Conservation (phyloP, 805 yeast species). For the Cyberlindnera subsufficiens region DNA sequence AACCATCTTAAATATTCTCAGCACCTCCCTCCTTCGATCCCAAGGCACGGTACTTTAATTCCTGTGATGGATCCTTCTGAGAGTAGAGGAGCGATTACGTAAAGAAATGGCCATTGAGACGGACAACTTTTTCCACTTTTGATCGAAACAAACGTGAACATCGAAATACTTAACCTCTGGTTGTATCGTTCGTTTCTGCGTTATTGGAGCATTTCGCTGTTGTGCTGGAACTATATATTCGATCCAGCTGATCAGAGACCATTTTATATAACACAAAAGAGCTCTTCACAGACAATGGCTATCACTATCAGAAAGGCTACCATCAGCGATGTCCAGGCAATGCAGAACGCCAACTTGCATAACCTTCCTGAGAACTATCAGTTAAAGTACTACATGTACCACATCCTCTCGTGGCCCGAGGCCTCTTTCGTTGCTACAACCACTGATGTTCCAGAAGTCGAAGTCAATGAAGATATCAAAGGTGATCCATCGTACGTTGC, state of each 20-base stretch:
- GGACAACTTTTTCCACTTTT: too few species aligned
- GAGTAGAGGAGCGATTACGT: too few species aligned
- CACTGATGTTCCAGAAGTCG: constrained; percentile 14
- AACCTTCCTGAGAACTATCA: constrained; percentile 94
- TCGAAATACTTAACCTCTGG: too few species aligned
- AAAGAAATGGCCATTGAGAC: too few species aligned
- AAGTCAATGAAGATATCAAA: constrained; percentile 27
- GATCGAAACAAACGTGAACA: too few species aligned
- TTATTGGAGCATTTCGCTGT: too few species aligned
- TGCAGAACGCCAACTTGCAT: constrained; percentile 91
- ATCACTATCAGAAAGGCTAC: constrained; percentile 87
- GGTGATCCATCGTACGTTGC: constrained; percentile 61
- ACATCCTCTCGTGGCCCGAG: constrained; percentile 94
- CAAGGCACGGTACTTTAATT: too few species aligned
- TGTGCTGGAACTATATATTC: not conserved
- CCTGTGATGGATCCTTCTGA: too few species aligned
- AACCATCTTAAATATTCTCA: too few species aligned
- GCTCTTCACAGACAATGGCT: constrained; percentile 44
- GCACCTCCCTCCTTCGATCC: too few species aligned
- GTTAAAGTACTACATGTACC: constrained; percentile 89
- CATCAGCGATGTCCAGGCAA: constrained; percentile 80
- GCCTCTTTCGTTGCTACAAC: constrained; percentile 94
- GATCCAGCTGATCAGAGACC: not conserved
- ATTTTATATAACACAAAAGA: not conserved
- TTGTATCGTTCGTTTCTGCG: too few species aligned